phyloP scores from a whole-genome alignment of 2,329 filamentous ascomycete genomes.

The Davidsoniella neocaledoniae region DNA sequence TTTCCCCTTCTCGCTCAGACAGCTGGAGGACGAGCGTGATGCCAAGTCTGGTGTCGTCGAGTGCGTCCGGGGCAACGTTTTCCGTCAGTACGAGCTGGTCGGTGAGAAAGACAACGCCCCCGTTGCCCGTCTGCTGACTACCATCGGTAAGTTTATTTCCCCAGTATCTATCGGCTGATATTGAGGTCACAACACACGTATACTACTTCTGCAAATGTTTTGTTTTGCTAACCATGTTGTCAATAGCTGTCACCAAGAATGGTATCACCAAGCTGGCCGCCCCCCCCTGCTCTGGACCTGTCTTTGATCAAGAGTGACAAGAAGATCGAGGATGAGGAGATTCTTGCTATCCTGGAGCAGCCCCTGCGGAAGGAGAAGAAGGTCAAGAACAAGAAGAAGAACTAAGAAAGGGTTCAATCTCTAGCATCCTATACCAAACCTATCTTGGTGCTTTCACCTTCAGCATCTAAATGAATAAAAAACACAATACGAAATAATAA shows the following conservation, averaged over 20 bases:
- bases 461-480: conserved; percentile 8
- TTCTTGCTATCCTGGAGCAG: conserved; percentile 85
- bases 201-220: neutral
- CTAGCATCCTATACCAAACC: no score
- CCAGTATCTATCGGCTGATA: neutral
- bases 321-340: conserved; percentile 92
- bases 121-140: conserved; percentile 77
- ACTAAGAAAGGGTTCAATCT: neutral
- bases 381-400: conserved; percentile 53
- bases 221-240: conserved; percentile 9
- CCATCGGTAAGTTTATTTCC: conserved; percentile 54
- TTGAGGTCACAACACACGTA: neutral
- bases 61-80: conserved; percentile 80
- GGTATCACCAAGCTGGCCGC: conserved; percentile 74
- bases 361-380: conserved; percentile 88
- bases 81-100: conserved; percentile 91
- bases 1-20: conserved; percentile 94
- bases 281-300: conserved; percentile 61
- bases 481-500: neutral
- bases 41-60: conserved; percentile 94
- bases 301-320: conserved; percentile 84
- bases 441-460: neutral
- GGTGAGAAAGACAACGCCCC: conserved; percentile 80
- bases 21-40: conserved; percentile 89
- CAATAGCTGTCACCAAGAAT: conserved; percentile 86